Evolutionary conservation across 208 protist species (phyloP), one percentile per base, ranked within the genome.

Genomic region (Porcisia deanei): DNA sequence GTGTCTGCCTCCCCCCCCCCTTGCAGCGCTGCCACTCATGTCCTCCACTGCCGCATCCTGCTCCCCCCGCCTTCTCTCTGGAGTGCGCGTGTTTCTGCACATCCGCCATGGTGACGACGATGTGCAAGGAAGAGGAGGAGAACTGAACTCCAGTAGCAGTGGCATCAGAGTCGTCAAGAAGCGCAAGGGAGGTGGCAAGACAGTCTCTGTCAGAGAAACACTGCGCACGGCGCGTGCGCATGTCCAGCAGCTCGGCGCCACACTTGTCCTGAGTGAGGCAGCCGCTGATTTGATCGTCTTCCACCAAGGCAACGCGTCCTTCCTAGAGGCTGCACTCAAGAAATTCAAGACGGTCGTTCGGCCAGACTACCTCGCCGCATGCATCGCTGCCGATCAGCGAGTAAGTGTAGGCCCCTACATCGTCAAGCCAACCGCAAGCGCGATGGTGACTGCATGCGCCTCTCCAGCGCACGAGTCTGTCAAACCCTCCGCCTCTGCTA

Each of bases 231-330:
- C 64, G 18, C 59, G 77, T 61, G 63, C 49, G 63, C 82, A 77
- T 41, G 82, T 75, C 30, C 67, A 85, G 52, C 75, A 82, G 59
- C 80, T 94, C n/a, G 90, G 90, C n/a, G 90, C 82, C 65, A 80
- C 81, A 12, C 76, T 94, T 1, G 88, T 85, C 54, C 57, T 91
- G 9, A 91, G 86, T 57, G 86, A 87, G 14, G 66, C 60, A 4
- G 82, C 82, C 5, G 90, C 90, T 1, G 81, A 90, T 54, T 54
- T 94, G 14, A 75, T 94, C 49, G 78, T 94, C 14, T 88, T 87
- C 70, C 76, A 90, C 70, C 69, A 85, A 63, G 88, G 84, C 57
- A 88, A 59, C 60, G 39, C 69, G 1, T 53, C 85, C 18, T 70
- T 88, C 39, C 55, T 93, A 18, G 69, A 76, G 5, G 79, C 63